Percentiles rank a stretch among this genome's conserved stretches.
These are phyloP conservation scores for Amanita jacksonii DNA, from an alignment of 768 basidiomycete species.

Conservation along the genomic window DNA sequence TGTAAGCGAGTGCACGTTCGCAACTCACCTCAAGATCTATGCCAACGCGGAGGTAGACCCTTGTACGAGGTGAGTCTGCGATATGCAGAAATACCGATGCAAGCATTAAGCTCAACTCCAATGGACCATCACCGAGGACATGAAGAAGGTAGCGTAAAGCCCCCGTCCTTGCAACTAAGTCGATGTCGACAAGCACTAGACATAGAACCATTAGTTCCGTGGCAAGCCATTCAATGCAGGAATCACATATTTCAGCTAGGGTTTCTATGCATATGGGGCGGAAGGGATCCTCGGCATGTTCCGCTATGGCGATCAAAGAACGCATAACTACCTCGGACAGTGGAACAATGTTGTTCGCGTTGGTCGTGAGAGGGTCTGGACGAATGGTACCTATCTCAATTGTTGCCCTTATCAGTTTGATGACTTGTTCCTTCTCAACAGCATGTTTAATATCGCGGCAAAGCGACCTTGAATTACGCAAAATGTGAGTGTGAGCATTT, in stretches of 20 bases:
- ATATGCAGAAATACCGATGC: conserved; percentile 76
- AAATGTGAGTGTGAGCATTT: conserved; percentile 6
- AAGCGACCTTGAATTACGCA: conserved; percentile 48
- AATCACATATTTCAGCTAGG: conserved; percentile 80
- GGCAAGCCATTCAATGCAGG: neutral
- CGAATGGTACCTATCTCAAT: conserved; percentile 66
- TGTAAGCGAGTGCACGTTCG: neutral
- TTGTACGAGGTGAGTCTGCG: conserved; percentile 75
- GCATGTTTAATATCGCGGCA: conserved; percentile 76
- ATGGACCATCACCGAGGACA: conserved; percentile 82
- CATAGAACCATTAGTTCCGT: conserved; percentile 4
- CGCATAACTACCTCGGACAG: conserved; percentile 74
- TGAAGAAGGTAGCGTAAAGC: conserved; percentile 83
- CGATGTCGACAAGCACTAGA: conserved; percentile 81
- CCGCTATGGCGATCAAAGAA: conserved; percentile 87
- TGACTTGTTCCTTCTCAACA: conserved; percentile 85
- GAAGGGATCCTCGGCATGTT: conserved; percentile 87
- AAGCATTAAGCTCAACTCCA: conserved; percentile 70
- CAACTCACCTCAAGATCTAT: conserved; percentile 79
- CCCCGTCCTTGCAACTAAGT: conserved; percentile 69
- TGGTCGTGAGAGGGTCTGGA: conserved; percentile 32
- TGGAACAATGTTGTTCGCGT: conserved; percentile 40
- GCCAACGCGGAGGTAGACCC: conserved; percentile 70
- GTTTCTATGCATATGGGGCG: conserved; percentile 77
- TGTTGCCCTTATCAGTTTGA: conserved; percentile 80